phyloP scores from a whole-genome alignment of 176 grass and related monocot species.

The Canna indica region DNA sequence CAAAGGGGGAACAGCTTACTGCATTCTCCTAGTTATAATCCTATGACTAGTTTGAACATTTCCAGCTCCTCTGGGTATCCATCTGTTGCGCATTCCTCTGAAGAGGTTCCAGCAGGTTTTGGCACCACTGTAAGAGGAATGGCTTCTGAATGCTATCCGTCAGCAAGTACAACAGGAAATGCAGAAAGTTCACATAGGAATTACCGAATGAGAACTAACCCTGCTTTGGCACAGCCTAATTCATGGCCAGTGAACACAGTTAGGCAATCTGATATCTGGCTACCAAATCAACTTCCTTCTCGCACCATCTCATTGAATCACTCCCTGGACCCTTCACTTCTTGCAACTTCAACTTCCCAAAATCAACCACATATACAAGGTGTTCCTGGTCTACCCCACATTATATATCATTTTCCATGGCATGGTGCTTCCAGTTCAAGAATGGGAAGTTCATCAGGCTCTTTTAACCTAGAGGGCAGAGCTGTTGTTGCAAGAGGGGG shows the following conservation, averaged over 20 bases:
- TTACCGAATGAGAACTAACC: conserved; percentile 47
- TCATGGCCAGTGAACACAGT: conserved; percentile 36
- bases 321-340: conserved; percentile 26
- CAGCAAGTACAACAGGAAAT: conserved; percentile 17
- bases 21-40: conserved; percentile 31
- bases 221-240: conserved; percentile 25
- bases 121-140: conserved; percentile 19
- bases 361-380: conserved; percentile 36
- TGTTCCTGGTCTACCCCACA: conserved; percentile 32
- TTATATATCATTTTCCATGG: conserved; percentile 32
- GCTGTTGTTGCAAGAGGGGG: conserved; percentile 28
- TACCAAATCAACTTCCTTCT: conserved; percentile 28
- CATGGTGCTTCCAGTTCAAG: conserved; percentile 38
- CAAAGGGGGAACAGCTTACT: conserved; percentile 34
- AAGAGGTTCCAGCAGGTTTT: conserved; percentile 35
- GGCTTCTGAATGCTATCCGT: conserved; percentile 30
- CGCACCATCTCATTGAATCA: conserved; percentile 39
- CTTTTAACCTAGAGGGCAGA: conserved; percentile 22
- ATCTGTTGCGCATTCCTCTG: conserved; percentile 27
- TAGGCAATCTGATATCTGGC: conserved; percentile 31
- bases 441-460: conserved; percentile 21
- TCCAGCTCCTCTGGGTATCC: conserved; percentile 23
- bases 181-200: conserved; percentile 37
- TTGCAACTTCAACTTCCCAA: conserved; percentile 30
- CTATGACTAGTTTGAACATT: conserved; percentile 29